Base-by-base conservation (phyloP, 441 rosid genomes). In the Bocquillonia castaneifolia region DNA sequence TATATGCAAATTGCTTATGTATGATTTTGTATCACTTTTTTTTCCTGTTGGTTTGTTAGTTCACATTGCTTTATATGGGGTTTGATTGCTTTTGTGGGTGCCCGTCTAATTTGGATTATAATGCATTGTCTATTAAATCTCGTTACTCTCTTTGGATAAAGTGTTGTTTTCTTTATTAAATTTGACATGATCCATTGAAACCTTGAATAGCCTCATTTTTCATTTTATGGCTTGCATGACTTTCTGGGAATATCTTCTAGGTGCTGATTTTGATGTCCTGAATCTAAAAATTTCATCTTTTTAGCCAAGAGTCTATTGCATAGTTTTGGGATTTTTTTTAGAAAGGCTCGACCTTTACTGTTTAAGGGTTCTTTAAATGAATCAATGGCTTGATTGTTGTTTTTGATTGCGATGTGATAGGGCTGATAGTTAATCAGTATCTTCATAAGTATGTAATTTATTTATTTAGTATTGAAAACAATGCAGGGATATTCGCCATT, bases 401-500 rank as follows among this genome's bases (percentile, higher is more conserved):
- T 22, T 37, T 22, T 10, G 12, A 10, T 37, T 59, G 18, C 23
- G 48, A n/a, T 23, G 57, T n/a, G 25, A 29, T 31, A 31, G 15
- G 20, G 3, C 26, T 29, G 23, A 18, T 56, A 31, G 29, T 20
- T 50, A 50, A 31, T 32, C 5, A 31, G 31, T n/a, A 13, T 20
- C 13, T 20, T 15, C 37, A 25, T 29, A n/a, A n/a, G n/a, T n/a
- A 25, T 10, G 6, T 12, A 4, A 6, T 26, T 39, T 50, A 4
- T 12, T 58, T n/a, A 9, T 39, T 13, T 25, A 25, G 34, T 55
- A 36, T 53, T 32, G 17, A 31, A 10, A 55, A 47, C 13, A 39
- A 40, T 47, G 67, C 66, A 92, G 96, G 85, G 98, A 92, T 70
- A 72, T 79, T 62, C 91, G 93, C 63, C 69, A 58, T 62, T 81